A percentile compares a stretch with the other conserved stretches of the same genome.
Evolutionary conservation across 768 basidiomycete species (phyloP).

Genomic region (Cystobasidium onofrii): DNA sequence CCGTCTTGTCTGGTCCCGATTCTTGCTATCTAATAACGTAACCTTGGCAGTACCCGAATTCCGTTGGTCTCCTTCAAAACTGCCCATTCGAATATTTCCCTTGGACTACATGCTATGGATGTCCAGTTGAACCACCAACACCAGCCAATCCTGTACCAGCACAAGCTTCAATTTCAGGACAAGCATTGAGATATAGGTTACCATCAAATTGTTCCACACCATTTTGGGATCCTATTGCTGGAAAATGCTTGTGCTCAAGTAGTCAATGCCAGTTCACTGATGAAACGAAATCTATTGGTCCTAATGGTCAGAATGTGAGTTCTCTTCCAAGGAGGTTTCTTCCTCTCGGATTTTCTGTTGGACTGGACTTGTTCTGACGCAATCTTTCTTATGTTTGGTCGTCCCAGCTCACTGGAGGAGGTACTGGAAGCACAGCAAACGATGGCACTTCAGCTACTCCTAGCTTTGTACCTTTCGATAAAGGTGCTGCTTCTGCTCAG

Average conservation of each 20-base stretch:
- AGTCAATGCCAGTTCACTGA: slow-evolving; percentile 59
- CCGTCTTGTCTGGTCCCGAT: neutral
- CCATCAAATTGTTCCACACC: slow-evolving; percentile 54
- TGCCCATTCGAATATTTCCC: slow-evolving; percentile 68
- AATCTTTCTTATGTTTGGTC: neutral
- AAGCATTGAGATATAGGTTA: slow-evolving; percentile 48
- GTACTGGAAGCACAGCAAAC: neutral
- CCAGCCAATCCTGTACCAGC: slow-evolving; percentile 60
- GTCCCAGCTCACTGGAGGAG: slow-evolving; percentile 22
- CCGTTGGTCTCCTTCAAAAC: slow-evolving; percentile 55
- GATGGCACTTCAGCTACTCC: neutral
- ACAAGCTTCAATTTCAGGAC: slow-evolving; percentile 49
- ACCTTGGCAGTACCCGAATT: slow-evolving; percentile 49
- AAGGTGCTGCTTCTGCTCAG: neutral
- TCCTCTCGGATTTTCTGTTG: neutral
- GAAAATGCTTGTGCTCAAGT: slow-evolving; percentile 58
- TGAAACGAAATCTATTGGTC: slow-evolving; percentile 38
- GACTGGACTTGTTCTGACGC: neutral
- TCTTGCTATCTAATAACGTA: too few relatives aligned
- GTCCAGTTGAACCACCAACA: slow-evolving; percentile 55
- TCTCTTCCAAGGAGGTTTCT: neutral
- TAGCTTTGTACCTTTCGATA: slow-evolving; percentile 21
- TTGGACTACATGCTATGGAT: slow-evolving; percentile 63
- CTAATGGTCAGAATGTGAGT: slow-evolving; percentile 26
- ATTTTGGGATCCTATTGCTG: slow-evolving; percentile 51